Base-by-base conservation (phyloP, 371 early-diverging fungal genomes). In the Batkoa obscura region DNA sequence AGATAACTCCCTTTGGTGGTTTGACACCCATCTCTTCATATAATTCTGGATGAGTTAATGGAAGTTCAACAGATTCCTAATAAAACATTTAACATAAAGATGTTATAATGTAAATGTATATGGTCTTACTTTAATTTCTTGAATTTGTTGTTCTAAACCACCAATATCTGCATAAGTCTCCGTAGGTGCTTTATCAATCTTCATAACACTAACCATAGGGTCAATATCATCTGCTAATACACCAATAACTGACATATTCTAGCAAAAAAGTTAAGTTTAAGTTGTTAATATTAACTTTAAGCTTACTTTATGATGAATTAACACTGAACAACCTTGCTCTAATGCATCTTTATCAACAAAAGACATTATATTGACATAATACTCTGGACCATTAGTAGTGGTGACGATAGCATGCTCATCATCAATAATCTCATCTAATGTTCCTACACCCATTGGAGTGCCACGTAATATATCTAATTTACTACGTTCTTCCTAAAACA, bases 21-120 rank as follows among this genome's bases (percentile, higher is more conserved):
- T 88, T 89, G 59, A 99, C 99, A 61, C 99, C 99, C 93, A 99
- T 97, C 68, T 98, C 96, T 72, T 98, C 96, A 68, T 95, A 99
- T 53, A 99, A 69, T 74, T 99, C 99, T 3, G 99, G 99, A 71
- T 99, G 98, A 34, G 98, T 99, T 51, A 99, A 72, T 5, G 99
- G 99, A 57, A 99, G 76, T 70, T 99, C 99, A 9, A 99, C 99
- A 32, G 94, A 88, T 72, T 99, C 99, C 77, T 69, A 43, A n/a
- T n/a, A n/a, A n/a, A n/a, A 55, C 32, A 52, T 23, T 4, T 10
- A 23, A 9, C 39, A 3, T 17, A 23, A 5, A 23, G 4, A 35
- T 12, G n/a, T 10, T 35, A 61, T 34, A 23, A 42, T 4, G 17
- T 41, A 10, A n/a, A n/a, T n/a, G n/a, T n/a, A n/a, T n/a, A n/a